These are phyloP conservation scores for Neonectria ditissima DNA, from an alignment of 2,329 filamentous ascomycete species.

Conservation along the genomic window DNA sequence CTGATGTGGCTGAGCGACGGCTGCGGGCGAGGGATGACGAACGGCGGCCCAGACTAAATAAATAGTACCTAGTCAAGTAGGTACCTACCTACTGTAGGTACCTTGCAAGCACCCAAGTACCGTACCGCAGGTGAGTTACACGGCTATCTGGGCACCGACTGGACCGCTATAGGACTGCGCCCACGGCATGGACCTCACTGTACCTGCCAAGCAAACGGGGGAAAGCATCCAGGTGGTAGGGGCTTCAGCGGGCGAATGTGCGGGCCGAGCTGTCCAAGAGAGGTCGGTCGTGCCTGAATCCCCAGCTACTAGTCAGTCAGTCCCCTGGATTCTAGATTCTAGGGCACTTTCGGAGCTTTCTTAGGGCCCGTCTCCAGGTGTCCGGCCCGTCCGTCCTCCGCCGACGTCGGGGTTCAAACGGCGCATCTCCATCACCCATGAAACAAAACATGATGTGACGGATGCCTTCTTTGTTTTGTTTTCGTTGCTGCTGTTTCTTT, in stretches of 20 bases:
- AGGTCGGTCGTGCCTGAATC: constrained; percentile 18
- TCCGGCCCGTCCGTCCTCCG: not conserved
- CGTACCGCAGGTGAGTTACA: too few species aligned
- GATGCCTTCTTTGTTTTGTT: too few species aligned
- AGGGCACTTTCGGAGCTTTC: not conserved
- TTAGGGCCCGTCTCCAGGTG: not conserved
- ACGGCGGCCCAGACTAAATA: constrained; percentile 4
- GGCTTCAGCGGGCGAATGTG: not conserved
- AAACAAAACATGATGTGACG: not conserved
- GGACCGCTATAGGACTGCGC: too few species aligned
- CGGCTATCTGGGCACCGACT: too few species aligned
- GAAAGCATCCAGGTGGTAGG: not conserved
- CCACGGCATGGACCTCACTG: constrained; percentile 8
- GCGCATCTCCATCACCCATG: too few species aligned
- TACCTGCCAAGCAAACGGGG: not conserved
- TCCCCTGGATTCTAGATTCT: not conserved
- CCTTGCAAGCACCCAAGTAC: too few species aligned
- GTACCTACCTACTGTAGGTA: too few species aligned
- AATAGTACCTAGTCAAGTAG: not conserved
- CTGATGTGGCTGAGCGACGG: constrained; percentile 26
- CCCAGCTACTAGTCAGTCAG: not conserved
- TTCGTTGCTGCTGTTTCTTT: too few species aligned
- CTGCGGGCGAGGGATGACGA: constrained; percentile 27
- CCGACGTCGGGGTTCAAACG: not conserved
- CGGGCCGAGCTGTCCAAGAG: not conserved